These are phyloP conservation scores for Rhodotorula sp. DNA, from an alignment of 1,284 basidiomycete genomes.

Conservation along the genomic window DNA sequence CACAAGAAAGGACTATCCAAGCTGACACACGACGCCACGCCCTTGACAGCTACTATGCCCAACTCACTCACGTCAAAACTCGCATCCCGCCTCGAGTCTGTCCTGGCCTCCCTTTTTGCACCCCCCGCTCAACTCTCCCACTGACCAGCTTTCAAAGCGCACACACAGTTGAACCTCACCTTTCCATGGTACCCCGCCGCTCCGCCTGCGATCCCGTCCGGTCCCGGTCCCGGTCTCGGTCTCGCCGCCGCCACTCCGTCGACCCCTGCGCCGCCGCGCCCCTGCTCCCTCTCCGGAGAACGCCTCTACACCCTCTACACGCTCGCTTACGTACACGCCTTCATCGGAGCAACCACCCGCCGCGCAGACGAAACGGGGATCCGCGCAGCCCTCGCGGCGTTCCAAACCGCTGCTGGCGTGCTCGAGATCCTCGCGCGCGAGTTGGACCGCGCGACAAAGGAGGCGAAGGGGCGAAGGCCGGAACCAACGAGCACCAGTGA, in stretches of 20 bases:
- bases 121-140: background rate
- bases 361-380: constrained; percentile 72
- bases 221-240: constrained; percentile 49
- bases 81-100: constrained; percentile 71
- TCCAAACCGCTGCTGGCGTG: constrained; percentile 53
- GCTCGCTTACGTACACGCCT: constrained; percentile 75
- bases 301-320: constrained; percentile 76
- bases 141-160: too few species aligned
- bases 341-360: constrained; percentile 65
- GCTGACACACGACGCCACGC: background rate
- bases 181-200: constrained; percentile 69
- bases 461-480: background rate
- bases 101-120: too few species aligned
- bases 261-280: constrained; percentile 19
- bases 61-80: constrained; percentile 77
- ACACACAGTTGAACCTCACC: constrained; percentile 66
- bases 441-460: background rate
- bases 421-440: background rate
- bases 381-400: constrained; percentile 64
- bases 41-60: constrained; percentile 32
- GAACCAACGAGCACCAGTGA: too few species aligned
- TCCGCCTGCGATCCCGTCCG: constrained; percentile 52
- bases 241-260: constrained; percentile 12
- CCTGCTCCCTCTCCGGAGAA: constrained; percentile 71
- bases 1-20: background rate